These are phyloP conservation scores for Ceratocystis smalleyi DNA, from an alignment of 2,329 filamentous ascomycete species.

Conservation along the genomic window DNA sequence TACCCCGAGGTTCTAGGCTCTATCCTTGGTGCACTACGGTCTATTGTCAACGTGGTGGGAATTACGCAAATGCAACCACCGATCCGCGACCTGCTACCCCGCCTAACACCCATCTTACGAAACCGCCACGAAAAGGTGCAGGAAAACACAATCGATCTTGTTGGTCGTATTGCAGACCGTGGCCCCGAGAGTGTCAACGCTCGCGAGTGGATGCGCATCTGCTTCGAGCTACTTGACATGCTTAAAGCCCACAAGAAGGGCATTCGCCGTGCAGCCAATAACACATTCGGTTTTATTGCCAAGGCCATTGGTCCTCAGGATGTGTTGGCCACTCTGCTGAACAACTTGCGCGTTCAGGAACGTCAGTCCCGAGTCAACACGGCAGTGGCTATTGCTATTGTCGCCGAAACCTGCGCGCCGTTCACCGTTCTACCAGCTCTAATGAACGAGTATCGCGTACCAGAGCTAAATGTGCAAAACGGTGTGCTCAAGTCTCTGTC, in stretches of 20 bases:
- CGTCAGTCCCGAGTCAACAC: conserved; percentile 97
- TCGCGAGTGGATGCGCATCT: conserved; percentile 99
- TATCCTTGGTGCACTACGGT: conserved; percentile 84
- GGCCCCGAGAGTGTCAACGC: conserved; percentile 94
- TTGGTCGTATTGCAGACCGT: conserved; percentile 92
- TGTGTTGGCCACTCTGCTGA: conserved; percentile 84
- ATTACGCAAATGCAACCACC: conserved; percentile 97
- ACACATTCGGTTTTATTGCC: conserved; percentile 98
- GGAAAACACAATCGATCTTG: conserved; percentile 95
- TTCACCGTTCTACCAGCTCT: conserved; percentile 96
- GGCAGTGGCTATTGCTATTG: conserved; percentile 93
- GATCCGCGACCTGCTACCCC: conserved; percentile 87
- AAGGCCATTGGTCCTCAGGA: conserved; percentile 98
- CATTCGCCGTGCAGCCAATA: conserved; percentile 93
- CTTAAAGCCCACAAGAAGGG: conserved; percentile 99
- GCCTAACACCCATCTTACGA: conserved; percentile 90
- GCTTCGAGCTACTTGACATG: conserved; percentile 97
- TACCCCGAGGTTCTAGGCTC: conserved; percentile 96
- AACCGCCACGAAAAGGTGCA: conserved; percentile 99
- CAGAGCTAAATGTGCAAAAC: conserved; percentile 96
- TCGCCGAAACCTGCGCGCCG: conserved; percentile 93
- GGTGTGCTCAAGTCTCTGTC: conserved; percentile 93
- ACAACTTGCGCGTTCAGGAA: conserved; percentile 93
- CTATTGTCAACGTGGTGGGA: conserved; percentile 93
- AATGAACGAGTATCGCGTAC: conserved; percentile 98